phyloP scores from a whole-genome alignment of 768 basidiomycete species.

The Chalciporus pseudorubinellus region DNA sequence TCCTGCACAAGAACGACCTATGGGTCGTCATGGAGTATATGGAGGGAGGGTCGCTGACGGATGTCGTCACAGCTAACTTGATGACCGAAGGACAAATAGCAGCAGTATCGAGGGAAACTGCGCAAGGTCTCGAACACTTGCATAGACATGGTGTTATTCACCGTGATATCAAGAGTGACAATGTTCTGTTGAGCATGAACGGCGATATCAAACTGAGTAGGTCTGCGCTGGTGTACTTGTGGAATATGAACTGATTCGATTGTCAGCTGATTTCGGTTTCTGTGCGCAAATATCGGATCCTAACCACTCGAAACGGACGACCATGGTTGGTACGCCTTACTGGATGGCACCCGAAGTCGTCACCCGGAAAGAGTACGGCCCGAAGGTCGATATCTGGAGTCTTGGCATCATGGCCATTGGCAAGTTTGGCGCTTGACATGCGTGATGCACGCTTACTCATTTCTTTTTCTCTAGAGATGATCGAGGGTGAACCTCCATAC shows the following conservation, averaged over 20 bases:
- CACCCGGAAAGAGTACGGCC: conserved; percentile 95
- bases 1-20: conserved; percentile 94
- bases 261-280: conserved; percentile 94
- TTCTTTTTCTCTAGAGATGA: conserved; percentile 68
- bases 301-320: conserved; percentile 89
- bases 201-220: conserved; percentile 98
- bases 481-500: conserved; percentile 96
- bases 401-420: conserved; percentile 96
- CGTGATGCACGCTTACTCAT: conserved; percentile 5
- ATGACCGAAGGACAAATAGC: conserved; percentile 99
- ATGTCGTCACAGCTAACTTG: conserved; percentile 83
- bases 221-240: conserved; percentile 33
- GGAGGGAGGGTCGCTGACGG: conserved; percentile 94
- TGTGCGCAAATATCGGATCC: conserved; percentile 93
- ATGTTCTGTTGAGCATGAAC: conserved; percentile 85
- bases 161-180: conserved; percentile 98
- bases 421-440: conserved; percentile 32
- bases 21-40: conserved; percentile 99
- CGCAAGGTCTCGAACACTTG: conserved; percentile 90
- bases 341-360: conserved; percentile 99
- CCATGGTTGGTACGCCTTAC: conserved; percentile 98
- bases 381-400: conserved; percentile 98
- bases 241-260: neutral
- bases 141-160: conserved; percentile 98
- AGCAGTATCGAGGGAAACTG: conserved; percentile 89